phyloP scores from a whole-genome alignment of 768 basidiomycete species.

The Xerocomellus chrysenteron region DNA sequence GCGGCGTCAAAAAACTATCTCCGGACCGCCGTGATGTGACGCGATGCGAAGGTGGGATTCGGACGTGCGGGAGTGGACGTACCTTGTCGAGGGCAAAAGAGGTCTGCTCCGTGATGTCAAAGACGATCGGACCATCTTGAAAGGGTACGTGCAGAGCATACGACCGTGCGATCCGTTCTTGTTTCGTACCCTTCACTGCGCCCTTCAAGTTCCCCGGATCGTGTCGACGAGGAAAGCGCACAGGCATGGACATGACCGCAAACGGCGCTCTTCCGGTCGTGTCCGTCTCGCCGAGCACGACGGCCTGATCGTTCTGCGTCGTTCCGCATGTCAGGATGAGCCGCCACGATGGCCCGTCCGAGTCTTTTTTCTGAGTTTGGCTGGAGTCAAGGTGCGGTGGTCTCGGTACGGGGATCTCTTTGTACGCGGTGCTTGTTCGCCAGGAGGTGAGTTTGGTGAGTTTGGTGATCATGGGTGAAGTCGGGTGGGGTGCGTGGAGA shows the following conservation, averaged over 20 bases:
- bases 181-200: conserved; percentile 43
- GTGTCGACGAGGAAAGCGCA: conserved; percentile 41
- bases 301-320: conserved; percentile 25
- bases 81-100: conserved; percentile 95
- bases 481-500: conserved; percentile 23
- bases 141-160: conserved; percentile 8
- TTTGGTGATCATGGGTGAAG: conserved; percentile 34
- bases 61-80: conserved; percentile 12
- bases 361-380: conserved; percentile 9
- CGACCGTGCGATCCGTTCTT: conserved; percentile 57
- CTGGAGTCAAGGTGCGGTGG: conserved; percentile 43
- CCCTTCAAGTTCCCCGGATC: neutral
- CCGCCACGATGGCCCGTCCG: conserved; percentile 54
- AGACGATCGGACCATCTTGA: conserved; percentile 7
- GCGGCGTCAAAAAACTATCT: neutral
- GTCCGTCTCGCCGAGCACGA: conserved; percentile 43
- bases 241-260: conserved; percentile 69
- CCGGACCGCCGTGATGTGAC: neutral
- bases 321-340: conserved; percentile 54
- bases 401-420: conserved; percentile 64
- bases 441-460: conserved; percentile 73
- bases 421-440: conserved; percentile 67
- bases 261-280: conserved; percentile 48
- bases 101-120: conserved; percentile 74
- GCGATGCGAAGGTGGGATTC: neutral